Evolutionary conservation across 371 early-diverging fungal genomes (phyloP), one percentile per base, ranked within the genome.

Genomic region (Funneliformis caledonium): DNA sequence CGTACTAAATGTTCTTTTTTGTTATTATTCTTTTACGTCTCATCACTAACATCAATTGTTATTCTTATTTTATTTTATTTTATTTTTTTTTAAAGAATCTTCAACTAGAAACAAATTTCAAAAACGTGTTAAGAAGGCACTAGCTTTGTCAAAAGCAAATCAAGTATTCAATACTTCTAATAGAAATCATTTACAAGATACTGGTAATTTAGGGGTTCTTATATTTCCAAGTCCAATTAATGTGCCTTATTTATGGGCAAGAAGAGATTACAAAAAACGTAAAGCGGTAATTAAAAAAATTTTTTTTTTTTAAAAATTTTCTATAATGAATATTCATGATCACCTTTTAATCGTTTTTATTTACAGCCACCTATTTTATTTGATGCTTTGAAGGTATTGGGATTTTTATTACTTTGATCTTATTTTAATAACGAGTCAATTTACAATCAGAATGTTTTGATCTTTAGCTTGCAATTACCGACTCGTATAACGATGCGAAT

Each of bases 381-480:
- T 72, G 86, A 87, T 65, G 81, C 78, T 19, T 59, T 87, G 47
- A 82, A 80, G 50, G 81, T 80, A 84, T 72, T 16, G 33, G 26
- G 26, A 26, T 37, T 67, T 56, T 64, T 61, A 19, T 50, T 19
- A 72, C 31, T n/a, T 73, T 26, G 8, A 26, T 26, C 16, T 48
- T 43, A 37, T 10, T 26, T 16, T 5, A n/a, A 19, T n/a, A 19
- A n/a, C 19, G 16, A 19, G 19, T n/a, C 22, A 64, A 48, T 65
- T 59, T 43, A 33, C 42, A 50, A 43, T 48, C 43, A 11, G 42
- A 59, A 42, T 22, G 68, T 47, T 5, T 45, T 59, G 37, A 48
- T 67, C 14, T 19, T 7, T 52, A 89, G 89, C 85, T 89, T 31
- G 87, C 87, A 12, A 89, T 89, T 62, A 90, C 89, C 12, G 91